Base-by-base conservation (phyloP, 345 rosid species). In the Excoecaria cochinchinensis region DNA sequence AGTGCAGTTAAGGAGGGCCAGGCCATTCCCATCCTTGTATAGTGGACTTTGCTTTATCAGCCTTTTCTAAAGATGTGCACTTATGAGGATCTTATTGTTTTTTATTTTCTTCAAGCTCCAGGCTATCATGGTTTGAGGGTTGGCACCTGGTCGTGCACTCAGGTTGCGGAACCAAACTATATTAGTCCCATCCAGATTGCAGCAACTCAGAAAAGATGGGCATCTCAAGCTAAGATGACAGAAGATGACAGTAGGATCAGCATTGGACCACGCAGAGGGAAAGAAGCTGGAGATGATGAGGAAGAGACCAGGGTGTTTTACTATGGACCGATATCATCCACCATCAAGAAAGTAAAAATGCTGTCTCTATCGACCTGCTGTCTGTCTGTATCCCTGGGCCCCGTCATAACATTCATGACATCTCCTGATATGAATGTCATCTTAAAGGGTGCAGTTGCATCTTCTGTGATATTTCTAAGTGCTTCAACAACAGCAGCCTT, bases 281-380 rank as follows among this genome's bases (percentile, higher is more conserved):
- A 48, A 50, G 82, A 81, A 51, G 78, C 67, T 6, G 76, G 46
- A 21, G 87, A 85, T 71, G 86, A 86, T 40, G 90, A 87, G 47
- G 84, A 85, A 24, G 94, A 80, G 14, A 79, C 80, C 2, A 72
- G 87, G 0, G 81, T 93, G 8, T 85, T 89, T 58, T 95, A 95
- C 81, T 50, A 86, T 25, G 99, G 99, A 22, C 96, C 96, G 1
- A 89, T 93, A 81, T 90, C 99, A 69, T 87, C 95, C 46, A 91
- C 94, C 66, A 86, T 95, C 59, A 93, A 91, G 89, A 95, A 93
- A 89, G 97, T 93, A 70, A 95, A 93, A 76, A 76, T 95, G 74
- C 94, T 91, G 52, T 95, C 98, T 5, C 98, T 95, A 70, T 93
- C 99, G 67, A 93, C 98, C 47, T 93, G 97, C 90, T 95, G 98